Conservation (phyloP, 257 asterid genomes). For the Fraxinus quadrangulata region DNA sequence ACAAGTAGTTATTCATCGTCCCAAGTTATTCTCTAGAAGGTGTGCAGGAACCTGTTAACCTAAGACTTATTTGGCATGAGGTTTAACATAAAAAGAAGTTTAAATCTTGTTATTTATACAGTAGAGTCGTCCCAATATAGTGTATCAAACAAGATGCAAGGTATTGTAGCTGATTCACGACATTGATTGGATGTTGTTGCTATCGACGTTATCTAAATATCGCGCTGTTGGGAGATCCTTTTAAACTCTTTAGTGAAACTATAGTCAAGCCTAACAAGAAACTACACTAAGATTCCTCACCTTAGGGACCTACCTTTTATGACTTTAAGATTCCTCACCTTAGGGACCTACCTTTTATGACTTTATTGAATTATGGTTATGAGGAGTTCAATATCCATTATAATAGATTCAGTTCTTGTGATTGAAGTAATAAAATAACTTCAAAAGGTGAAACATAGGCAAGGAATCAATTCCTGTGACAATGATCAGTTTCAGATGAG, state of each 20-base stretch:
- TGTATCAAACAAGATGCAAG: no score
- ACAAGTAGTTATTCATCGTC: no score
- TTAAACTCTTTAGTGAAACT: neutral
- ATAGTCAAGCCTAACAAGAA: constrained; percentile 1
- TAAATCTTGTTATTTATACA: no score
- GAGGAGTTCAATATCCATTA: constrained; percentile 24
- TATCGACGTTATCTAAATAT: constrained; percentile 12
- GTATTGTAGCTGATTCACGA: no score
- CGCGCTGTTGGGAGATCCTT: constrained; percentile 24
- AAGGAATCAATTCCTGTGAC: constrained; percentile 32
- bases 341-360: neutral
- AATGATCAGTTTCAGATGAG: constrained; percentile 38
- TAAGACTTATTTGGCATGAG: no score
- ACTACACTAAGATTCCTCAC: neutral
- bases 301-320: neutral
- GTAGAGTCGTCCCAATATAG: no score
- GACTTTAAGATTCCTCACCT: neutral
- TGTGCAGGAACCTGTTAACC: no score
- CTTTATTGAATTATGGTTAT: constrained; percentile 14
- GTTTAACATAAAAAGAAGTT: no score
- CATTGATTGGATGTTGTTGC: neutral
- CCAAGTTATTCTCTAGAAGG: no score
- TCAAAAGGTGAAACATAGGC: constrained; percentile 14
- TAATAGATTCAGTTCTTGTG: constrained; percentile 29
- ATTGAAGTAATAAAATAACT: constrained; percentile 7